phyloP scores from a whole-genome alignment of 2,329 filamentous ascomycete genomes.

The Calonectria henricotiae region DNA sequence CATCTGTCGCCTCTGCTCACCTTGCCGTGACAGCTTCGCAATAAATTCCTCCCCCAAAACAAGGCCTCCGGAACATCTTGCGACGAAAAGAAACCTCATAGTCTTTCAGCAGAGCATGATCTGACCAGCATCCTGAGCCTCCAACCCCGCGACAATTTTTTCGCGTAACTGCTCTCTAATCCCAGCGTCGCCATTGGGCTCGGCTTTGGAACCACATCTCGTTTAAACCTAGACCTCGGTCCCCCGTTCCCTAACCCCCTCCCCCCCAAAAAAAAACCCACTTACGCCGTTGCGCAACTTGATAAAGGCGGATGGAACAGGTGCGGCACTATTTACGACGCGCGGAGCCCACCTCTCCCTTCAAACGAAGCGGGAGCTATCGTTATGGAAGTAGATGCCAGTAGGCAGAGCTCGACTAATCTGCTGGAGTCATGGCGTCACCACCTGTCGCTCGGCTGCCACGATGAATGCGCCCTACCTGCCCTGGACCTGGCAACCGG shows the following conservation, averaged over 20 bases:
- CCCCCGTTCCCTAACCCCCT: not conserved
- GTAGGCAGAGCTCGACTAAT: constrained; percentile 47
- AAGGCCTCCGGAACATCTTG: not conserved
- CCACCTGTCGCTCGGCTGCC: constrained; percentile 44
- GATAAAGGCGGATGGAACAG: constrained; percentile 47
- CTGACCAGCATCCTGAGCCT: constrained; percentile 28
- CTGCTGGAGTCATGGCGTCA: constrained; percentile 49
- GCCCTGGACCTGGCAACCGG: constrained; percentile 42
- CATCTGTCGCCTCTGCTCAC: not conserved
- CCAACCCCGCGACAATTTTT: constrained; percentile 26
- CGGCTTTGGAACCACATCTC: constrained; percentile 1
- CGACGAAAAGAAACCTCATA: constrained; percentile 13
- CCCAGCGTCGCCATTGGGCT: constrained; percentile 29
- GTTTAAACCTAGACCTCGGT: constrained; percentile 12
- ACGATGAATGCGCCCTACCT: constrained; percentile 45
- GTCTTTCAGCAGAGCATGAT: constrained; percentile 39
- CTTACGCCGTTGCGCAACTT: constrained; percentile 27
- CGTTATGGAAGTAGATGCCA: constrained; percentile 51
- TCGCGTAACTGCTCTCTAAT: constrained; percentile 28
- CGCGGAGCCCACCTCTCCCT: constrained; percentile 44
- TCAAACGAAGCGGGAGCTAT: constrained; percentile 48
- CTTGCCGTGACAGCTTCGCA: not conserved
- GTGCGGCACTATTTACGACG: constrained; percentile 44
- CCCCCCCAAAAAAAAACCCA: not conserved
- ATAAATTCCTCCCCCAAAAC: not conserved